Percentiles rank a stretch among this genome's conserved stretches.
Evolutionary conservation across 495 filamentous ascomycete genomes (phyloP).

Genomic region (Xylaria cubensis): DNA sequence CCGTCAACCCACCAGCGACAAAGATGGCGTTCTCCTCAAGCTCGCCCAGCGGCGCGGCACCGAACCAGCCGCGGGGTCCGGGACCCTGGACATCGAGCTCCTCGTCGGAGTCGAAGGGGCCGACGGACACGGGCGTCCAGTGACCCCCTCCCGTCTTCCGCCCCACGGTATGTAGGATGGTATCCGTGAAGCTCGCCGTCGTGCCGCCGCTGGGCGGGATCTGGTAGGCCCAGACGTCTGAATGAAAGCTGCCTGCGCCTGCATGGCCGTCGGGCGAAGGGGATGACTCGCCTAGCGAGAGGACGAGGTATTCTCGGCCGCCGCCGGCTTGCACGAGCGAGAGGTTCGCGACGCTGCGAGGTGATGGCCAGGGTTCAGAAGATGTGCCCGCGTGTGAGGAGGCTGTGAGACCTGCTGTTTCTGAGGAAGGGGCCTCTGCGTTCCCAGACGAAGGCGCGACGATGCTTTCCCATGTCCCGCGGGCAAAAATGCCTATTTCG

Average conservation of each 20-base stretch:
- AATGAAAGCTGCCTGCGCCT: conserved; percentile 71
- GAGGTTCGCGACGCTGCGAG: conserved; percentile 53
- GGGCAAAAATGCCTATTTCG: conserved; percentile 45
- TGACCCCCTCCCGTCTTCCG: conserved; percentile 56
- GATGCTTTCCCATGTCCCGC: conserved; percentile 49
- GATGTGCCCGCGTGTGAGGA: conserved; percentile 12
- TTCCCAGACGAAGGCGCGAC: conserved; percentile 32
- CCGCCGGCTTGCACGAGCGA: conserved; percentile 56
- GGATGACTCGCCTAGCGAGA: conserved; percentile 71
- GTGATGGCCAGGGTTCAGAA: conserved; percentile 48
- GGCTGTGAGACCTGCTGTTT: conserved; percentile 34
- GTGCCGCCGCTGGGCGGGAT: conserved; percentile 58
- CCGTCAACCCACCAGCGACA: conserved; percentile 59
- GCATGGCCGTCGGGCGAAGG: conserved; percentile 67
- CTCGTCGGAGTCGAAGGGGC: conserved; percentile 53
- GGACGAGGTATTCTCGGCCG: conserved; percentile 65
- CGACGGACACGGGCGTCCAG: conserved; percentile 56
- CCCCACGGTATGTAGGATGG: conserved; percentile 59
- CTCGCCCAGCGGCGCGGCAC: conserved; percentile 54
- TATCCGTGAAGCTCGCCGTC: conserved; percentile 59
- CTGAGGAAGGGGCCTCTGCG: conserved; percentile 28
- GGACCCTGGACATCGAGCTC: conserved; percentile 50
- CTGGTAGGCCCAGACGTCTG: conserved; percentile 79
- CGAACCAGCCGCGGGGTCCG: conserved; percentile 54
- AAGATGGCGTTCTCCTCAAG: conserved; percentile 58